Base-by-base conservation (phyloP, 1,284 basidiomycete species). In the Cryptococcus jaspeensis region DNA sequence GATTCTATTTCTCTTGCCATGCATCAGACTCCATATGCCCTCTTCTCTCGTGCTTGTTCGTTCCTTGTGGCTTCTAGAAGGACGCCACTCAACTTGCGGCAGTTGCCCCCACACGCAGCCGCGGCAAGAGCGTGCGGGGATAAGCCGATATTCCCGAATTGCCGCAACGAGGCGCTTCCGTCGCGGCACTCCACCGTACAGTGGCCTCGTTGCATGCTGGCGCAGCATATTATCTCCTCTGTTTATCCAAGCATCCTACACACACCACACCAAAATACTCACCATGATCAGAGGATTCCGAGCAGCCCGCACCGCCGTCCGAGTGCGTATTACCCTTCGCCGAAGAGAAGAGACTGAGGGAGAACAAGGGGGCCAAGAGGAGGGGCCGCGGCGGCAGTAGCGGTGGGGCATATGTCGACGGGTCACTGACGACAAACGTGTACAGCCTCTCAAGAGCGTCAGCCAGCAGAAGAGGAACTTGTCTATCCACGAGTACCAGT, bases 401-500 rank as follows among this genome's bases (percentile, higher is more conserved):
- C n/a, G 46, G 37, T 35, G 46, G 13, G 46, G 25, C 13, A 11
- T 25, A 5, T 4, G 46, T 35, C 3, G 4, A 32, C 28, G 28
- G 28, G 4, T 4, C 9, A 32, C 28, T 32, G 28, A 32, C 9
- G 28, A 32, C 28, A 9, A 32, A 32, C 28, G 28, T 32, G 28
- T 35, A 15, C 35, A 61, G 60, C 57, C 60, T n/a, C 54, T 61
- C 52, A 59, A 62, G 60, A 57, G 44, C 37, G 60, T 56, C 28
- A 43, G 43, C 42, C 61, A 61, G 52, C 69, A 72, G 57, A 57
- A 59, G 60, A 90, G 95, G 69, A 90, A 88, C 80, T 85, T 99
- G 71, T 96, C 92, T 47, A 95, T 99, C 73, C 95, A 99, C 81
- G 95, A 99, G 82, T 92, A 98, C 81, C 92, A 98, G 77, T 96